A percentile compares a stretch with the other conserved stretches of the same genome.
phyloP scores from a whole-genome alignment of 257 asterid species.

The Asclepias syriaca region DNA sequence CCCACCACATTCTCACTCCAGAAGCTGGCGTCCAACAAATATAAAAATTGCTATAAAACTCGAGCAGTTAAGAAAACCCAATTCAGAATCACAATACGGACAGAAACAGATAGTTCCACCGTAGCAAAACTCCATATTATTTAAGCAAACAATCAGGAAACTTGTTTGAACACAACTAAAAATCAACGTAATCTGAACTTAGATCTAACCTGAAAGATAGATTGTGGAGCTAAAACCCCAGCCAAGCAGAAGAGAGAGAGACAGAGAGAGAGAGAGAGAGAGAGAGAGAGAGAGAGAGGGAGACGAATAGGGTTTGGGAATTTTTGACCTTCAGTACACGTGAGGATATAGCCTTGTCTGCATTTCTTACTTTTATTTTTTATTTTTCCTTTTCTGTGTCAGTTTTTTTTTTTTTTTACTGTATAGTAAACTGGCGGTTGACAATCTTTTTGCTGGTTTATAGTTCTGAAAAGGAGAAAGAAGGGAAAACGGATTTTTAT shows the following conservation, averaged over 20 bases:
- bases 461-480: too few relatives aligned
- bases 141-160: not conserved
- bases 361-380: not conserved
- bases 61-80: not conserved
- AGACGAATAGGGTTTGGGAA: slow-evolving; percentile 28
- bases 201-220: slow-evolving; percentile 14
- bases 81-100: not conserved
- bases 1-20: not conserved
- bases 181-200: not conserved
- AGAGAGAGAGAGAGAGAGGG: not conserved
- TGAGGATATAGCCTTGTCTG: not conserved
- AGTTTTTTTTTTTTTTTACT: not conserved
- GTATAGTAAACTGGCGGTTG: not conserved
- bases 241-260: not conserved
- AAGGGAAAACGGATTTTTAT: too few relatives aligned
- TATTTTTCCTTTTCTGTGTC: not conserved
- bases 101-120: not conserved
- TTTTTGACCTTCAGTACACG: slow-evolving; percentile 6
- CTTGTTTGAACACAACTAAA: not conserved
- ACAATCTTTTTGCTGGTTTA: too few relatives aligned
- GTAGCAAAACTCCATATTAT: not conserved
- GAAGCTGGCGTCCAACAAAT: not conserved
- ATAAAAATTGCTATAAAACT: not conserved
- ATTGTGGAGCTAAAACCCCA: slow-evolving; percentile 8
- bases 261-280: not conserved